Evolutionary conservation across 2,329 filamentous ascomycete genomes (phyloP).

Genomic region (Boeremia lycopersici): DNA sequence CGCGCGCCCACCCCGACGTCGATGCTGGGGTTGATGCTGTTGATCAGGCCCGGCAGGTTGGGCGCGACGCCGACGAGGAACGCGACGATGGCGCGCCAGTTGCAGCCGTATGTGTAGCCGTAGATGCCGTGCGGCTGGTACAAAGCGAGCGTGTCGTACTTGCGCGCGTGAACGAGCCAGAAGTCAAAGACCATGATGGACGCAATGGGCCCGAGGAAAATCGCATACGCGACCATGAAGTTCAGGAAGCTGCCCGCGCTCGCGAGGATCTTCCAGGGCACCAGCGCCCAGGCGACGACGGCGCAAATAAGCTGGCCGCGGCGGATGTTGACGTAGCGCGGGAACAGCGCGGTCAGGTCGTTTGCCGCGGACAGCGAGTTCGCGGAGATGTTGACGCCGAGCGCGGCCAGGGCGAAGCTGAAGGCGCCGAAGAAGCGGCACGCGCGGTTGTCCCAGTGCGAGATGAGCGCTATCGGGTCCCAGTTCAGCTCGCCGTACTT

Average conservation of each 20-base stretch:
- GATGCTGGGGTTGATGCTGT: slow-evolving; percentile 49
- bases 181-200: slow-evolving; percentile 66
- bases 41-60: slow-evolving; percentile 62
- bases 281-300: slow-evolving; percentile 51
- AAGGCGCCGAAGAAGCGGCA: slow-evolving; percentile 51
- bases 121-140: slow-evolving; percentile 59
- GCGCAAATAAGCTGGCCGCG: slow-evolving; percentile 56
- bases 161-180: slow-evolving; percentile 60
- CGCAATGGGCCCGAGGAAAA: slow-evolving; percentile 70
- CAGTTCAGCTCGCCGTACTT: slow-evolving; percentile 57
- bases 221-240: slow-evolving; percentile 70
- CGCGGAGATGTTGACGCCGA: slow-evolving; percentile 60
- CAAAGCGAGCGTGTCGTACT: slow-evolving; percentile 58
- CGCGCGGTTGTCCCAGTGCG: slow-evolving; percentile 47
- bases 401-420: slow-evolving; percentile 56
- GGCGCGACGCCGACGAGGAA: slow-evolving; percentile 64
- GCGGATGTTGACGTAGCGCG: slow-evolving; percentile 60
- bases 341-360: slow-evolving; percentile 59
- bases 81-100: slow-evolving; percentile 65
- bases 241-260: slow-evolving; percentile 53
- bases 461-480: slow-evolving; percentile 51
- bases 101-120: slow-evolving; percentile 59
- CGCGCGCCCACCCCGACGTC: slow-evolving; percentile 55
- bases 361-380: slow-evolving; percentile 61
- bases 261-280: slow-evolving; percentile 55